Conservation (phyloP, 2,329 filamentous ascomycete genomes). For the Tolypocladium cylindrosporum region DNA sequence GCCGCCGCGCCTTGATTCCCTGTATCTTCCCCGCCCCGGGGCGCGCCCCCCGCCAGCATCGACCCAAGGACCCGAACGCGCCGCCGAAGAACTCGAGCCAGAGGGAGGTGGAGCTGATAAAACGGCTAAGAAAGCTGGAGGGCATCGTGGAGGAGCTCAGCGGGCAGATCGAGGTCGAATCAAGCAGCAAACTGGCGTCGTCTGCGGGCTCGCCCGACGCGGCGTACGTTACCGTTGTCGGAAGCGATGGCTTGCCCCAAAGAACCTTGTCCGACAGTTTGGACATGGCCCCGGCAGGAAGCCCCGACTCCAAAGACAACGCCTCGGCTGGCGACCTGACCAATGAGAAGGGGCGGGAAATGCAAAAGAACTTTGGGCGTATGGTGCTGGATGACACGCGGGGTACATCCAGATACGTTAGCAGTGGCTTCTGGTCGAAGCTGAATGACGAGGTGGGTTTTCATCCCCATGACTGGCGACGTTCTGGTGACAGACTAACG, state of each 20-base stretch:
- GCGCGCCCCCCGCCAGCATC: constrained; percentile 57
- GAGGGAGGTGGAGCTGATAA: constrained; percentile 59
- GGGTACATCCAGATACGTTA: constrained; percentile 61
- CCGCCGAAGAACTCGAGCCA: constrained; percentile 48
- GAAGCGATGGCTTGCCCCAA: constrained; percentile 2
- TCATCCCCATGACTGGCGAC: not conserved
- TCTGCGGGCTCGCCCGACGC: constrained; percentile 19
- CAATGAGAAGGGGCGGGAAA: constrained; percentile 16
- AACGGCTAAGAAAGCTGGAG: constrained; percentile 62
- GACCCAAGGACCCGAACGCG: constrained; percentile 55
- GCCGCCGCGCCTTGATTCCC: constrained; percentile 57
- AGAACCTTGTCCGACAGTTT: constrained; percentile 4
- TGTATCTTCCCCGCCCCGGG: constrained; percentile 69
- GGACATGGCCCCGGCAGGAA: constrained; percentile 4
- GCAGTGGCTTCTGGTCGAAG: constrained; percentile 67
- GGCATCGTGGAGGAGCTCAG: constrained; percentile 64
- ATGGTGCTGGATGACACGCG: constrained; percentile 61
- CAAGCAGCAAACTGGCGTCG: constrained; percentile 18
- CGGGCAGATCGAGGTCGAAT: constrained; percentile 50
- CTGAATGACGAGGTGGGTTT: constrained; percentile 59
- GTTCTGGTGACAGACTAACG: not conserved
- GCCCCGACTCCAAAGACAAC: constrained; percentile 13
- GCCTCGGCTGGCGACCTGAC: constrained; percentile 22
- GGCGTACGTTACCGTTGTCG: not conserved
- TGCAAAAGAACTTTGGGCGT: constrained; percentile 48